Percentiles rank a stretch among this genome's conserved stretches.
These are phyloP conservation scores for Zalaria sp. DNA, from an alignment of 2,329 filamentous ascomycete genomes.

Conservation along the genomic window DNA sequence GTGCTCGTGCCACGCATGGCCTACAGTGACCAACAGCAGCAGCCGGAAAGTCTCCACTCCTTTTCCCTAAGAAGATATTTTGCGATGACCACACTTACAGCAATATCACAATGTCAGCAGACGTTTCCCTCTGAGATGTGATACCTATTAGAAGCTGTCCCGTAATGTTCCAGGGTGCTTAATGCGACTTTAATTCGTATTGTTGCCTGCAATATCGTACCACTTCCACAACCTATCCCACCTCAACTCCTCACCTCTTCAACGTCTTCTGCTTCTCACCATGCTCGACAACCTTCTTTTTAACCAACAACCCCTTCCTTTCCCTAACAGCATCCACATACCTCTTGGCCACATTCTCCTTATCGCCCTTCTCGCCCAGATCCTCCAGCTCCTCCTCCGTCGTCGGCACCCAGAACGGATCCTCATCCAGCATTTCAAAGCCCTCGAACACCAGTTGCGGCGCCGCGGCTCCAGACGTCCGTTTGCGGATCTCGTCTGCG, in stretches of 20 bases:
- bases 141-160: too few species aligned
- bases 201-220: too few species aligned
- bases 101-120: too few species aligned
- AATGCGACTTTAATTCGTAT: too few species aligned
- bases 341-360: constrained; percentile 88
- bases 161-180: too few species aligned
- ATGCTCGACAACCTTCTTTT: constrained; percentile 56
- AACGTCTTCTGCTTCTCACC: constrained; percentile 82
- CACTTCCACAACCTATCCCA: too few species aligned
- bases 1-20: too few species aligned
- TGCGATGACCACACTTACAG: too few species aligned
- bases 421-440: constrained; percentile 84
- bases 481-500: constrained; percentile 88
- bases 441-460: constrained; percentile 90
- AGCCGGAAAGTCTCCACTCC: too few species aligned
- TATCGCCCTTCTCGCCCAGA: constrained; percentile 81
- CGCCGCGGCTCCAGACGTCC: constrained; percentile 77
- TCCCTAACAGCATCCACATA: constrained; percentile 84
- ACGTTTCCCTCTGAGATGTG: too few species aligned
- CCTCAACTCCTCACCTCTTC: constrained; percentile 34
- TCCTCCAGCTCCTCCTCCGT: constrained; percentile 96
- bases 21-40: too few species aligned
- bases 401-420: constrained; percentile 94
- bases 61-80: too few species aligned
- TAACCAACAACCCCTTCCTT: constrained; percentile 78